Evolutionary conservation across 2,329 filamentous ascomycete species (phyloP).

Genomic region (Exutisphaerella laricina): DNA sequence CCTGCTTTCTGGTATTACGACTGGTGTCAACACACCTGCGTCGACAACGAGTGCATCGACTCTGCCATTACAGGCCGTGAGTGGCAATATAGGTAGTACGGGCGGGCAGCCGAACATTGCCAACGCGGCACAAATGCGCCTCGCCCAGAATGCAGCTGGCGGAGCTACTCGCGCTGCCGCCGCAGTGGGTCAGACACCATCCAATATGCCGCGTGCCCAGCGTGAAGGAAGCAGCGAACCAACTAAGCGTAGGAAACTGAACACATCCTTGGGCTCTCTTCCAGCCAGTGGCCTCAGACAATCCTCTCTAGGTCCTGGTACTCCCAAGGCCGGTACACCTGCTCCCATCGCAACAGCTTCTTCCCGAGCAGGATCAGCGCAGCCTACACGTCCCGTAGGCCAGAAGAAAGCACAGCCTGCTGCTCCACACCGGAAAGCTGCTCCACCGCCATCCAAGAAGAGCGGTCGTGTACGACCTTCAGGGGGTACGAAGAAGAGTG

Average conservation of each 20-base stretch:
- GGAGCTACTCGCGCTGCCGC: conserved; percentile 14
- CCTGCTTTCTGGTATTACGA: conserved; percentile 41
- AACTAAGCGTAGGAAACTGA: conserved; percentile 55
- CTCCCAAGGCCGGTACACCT: conserved; percentile 55
- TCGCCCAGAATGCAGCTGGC: conserved; percentile 34
- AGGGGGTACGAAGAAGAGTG: conserved; percentile 26
- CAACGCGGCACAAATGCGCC: conserved; percentile 45
- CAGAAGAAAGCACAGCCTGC: conserved; percentile 23
- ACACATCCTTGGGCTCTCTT: conserved; percentile 48
- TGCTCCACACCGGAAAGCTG: conserved; percentile 47
- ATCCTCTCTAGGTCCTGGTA: conserved; percentile 58
- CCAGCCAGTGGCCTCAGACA: conserved; percentile 55
- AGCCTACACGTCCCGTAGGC: conserved; percentile 40
- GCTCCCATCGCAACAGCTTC: conserved; percentile 34
- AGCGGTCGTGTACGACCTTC: conserved; percentile 21
- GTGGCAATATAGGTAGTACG: conserved; percentile 46
- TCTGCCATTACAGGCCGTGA: conserved; percentile 51
- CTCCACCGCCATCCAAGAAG: conserved; percentile 40
- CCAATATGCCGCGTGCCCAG: conserved; percentile 24
- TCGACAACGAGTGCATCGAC: conserved; percentile 42
- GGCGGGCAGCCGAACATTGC: conserved; percentile 49
- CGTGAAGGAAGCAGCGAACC: conserved; percentile 40
- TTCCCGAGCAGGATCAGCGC: conserved; percentile 55
- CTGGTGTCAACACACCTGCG: conserved; percentile 28
- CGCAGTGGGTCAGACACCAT: conserved; percentile 19